A percentile compares a stretch with the other conserved stretches of the same genome.
Evolutionary conservation across 2,329 filamentous ascomycete genomes (phyloP).

Genomic region (Xylaria sp.): DNA sequence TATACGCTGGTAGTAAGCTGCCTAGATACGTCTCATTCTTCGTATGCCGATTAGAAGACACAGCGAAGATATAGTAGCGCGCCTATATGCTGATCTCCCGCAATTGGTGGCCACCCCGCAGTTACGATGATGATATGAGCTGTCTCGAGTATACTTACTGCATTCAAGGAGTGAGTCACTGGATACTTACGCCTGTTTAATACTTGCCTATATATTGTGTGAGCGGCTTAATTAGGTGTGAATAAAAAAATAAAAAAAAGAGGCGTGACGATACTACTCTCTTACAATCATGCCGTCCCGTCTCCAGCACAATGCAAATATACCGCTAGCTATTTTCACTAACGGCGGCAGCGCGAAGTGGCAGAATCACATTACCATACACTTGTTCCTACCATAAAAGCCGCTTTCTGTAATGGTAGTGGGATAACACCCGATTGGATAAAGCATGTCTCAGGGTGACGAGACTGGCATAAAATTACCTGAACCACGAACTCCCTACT

Average conservation of each 20-base stretch:
- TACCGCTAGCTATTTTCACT: too few relatives aligned
- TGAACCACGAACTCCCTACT: conserved; percentile 21
- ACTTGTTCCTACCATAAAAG: not conserved
- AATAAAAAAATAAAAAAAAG: too few relatives aligned
- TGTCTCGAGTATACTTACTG: not conserved
- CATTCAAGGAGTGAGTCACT: too few relatives aligned
- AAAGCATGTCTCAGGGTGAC: not conserved
- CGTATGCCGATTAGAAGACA: not conserved
- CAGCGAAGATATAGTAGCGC: conserved; percentile 9
- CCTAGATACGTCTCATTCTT: not conserved
- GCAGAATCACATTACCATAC: not conserved
- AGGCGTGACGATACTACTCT: too few relatives aligned
- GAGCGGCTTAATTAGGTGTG: too few relatives aligned
- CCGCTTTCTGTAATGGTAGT: not conserved
- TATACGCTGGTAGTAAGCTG: not conserved
- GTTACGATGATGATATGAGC: not conserved
- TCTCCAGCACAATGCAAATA: too few relatives aligned
- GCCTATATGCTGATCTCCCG: conserved; percentile 26
- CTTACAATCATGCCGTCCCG: too few relatives aligned
- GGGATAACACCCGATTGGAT: conserved; percentile 18
- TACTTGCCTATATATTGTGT: too few relatives aligned
- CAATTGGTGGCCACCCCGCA: conserved; percentile 4
- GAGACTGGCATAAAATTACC: conserved; percentile 16
- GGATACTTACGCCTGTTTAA: too few relatives aligned
- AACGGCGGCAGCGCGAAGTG: too few relatives aligned